Percentiles rank a stretch among this genome's conserved stretches.
phyloP scores from a whole-genome alignment of 345 rosid genomes.

The Durio zibethinus region DNA sequence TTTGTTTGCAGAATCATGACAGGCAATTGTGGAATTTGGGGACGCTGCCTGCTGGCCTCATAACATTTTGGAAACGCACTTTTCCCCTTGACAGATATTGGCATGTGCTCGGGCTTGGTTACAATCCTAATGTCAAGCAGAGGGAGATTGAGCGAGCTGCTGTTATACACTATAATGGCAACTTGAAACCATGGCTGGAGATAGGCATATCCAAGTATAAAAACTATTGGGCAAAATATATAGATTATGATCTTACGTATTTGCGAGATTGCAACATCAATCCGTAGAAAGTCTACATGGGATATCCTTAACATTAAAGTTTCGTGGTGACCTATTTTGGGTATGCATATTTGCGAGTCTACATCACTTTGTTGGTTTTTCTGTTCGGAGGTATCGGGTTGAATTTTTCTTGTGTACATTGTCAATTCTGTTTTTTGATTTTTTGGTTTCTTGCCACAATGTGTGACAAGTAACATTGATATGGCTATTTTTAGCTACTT shows the following conservation, averaged over 20 bases:
- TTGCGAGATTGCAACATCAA: too few species aligned
- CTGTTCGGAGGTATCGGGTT: not conserved
- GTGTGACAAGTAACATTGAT: not conserved
- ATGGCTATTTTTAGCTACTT: not conserved
- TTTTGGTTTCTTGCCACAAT: conserved; percentile 11
- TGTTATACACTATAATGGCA: conserved; percentile 76
- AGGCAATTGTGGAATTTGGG: conserved; percentile 78
- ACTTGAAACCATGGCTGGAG: conserved; percentile 88
- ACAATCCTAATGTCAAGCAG: conserved; percentile 67
- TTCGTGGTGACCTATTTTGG: not conserved
- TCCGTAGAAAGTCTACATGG: too few species aligned
- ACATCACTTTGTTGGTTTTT: conserved; percentile 8
- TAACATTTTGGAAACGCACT: conserved; percentile 75
- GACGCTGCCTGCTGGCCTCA: conserved; percentile 84
- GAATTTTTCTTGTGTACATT: conserved; percentile 21
- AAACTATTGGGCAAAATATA: too few species aligned
- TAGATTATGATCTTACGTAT: too few species aligned
- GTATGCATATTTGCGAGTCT: conserved; percentile 13
- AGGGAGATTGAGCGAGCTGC: conserved; percentile 71
- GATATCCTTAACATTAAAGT: not conserved
- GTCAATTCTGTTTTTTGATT: conserved; percentile 13
- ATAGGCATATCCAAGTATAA: conserved; percentile 58
- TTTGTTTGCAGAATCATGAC: conserved; percentile 56
- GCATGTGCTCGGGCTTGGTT: conserved; percentile 85
- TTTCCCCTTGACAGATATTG: conserved; percentile 52